Percentiles rank a stretch among this genome's conserved stretches.
phyloP scores from a whole-genome alignment of 2,329 filamentous ascomycete species.

The Aspergillus tamarii region DNA sequence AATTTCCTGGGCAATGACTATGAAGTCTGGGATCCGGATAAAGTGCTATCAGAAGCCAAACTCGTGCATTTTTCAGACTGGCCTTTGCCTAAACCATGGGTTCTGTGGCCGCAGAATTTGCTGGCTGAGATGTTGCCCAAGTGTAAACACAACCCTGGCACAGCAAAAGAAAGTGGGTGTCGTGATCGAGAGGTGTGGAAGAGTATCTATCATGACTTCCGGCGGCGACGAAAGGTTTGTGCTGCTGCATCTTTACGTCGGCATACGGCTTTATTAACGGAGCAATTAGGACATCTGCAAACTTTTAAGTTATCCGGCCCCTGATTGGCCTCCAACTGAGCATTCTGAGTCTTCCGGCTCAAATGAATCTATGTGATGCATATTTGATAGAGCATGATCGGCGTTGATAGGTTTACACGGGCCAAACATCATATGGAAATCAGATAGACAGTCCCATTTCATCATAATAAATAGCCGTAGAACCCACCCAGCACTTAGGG shows the following conservation, averaged over 20 bases:
- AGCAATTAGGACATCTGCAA: conserved; percentile 13
- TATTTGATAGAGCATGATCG: neutral
- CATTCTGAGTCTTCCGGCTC: neutral
- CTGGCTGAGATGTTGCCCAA: conserved; percentile 37
- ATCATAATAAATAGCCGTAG: neutral
- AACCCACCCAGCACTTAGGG: neutral
- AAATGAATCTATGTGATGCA: neutral
- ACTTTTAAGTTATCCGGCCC: conserved; percentile 42
- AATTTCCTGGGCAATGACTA: conserved; percentile 54
- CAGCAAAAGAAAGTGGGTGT: conserved; percentile 40
- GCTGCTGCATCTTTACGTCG: neutral
- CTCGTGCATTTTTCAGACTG: conserved; percentile 73
- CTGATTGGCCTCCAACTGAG: conserved; percentile 30
- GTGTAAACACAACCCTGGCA: conserved; percentile 40
- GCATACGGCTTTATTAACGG: conserved; percentile 3
- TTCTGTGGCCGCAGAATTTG: conserved; percentile 44
- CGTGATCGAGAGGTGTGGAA: conserved; percentile 43
- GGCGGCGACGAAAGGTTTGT: conserved; percentile 29
- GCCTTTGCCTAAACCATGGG: conserved; percentile 69
- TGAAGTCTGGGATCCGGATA: conserved; percentile 63
- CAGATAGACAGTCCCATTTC: neutral
- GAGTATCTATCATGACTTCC: conserved; percentile 42
- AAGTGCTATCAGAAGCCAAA: conserved; percentile 62
- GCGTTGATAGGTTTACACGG: neutral
- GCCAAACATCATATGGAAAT: neutral